Evolutionary conservation across 176 grass and related monocot genomes (phyloP).

Genomic region (Poa pratensis): DNA sequence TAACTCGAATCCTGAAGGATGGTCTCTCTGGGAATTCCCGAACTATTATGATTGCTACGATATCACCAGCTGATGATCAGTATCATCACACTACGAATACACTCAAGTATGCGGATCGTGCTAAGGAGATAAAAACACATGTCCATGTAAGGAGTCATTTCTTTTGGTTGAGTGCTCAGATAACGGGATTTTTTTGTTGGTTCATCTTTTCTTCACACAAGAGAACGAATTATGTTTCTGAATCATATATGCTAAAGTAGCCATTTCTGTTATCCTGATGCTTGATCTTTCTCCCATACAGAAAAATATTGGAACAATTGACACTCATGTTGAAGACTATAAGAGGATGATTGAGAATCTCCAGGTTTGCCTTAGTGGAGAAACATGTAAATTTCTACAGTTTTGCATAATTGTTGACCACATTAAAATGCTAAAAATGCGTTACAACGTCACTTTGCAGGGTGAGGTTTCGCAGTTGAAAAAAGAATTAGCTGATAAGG

Average conservation of each 20-base stretch:
- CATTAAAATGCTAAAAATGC: constrained; percentile 25
- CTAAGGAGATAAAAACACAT: constrained; percentile 99
- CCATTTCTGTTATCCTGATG: constrained; percentile 38
- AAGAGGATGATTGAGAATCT: constrained; percentile 91
- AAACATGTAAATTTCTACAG: neutral
- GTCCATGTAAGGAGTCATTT: constrained; percentile 75
- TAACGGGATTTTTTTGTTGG: neutral
- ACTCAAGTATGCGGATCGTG: constrained; percentile 96
- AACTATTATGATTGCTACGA: constrained; percentile 98
- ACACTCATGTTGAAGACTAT: constrained; percentile 97
- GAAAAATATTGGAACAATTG: constrained; percentile 93
- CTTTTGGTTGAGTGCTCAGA: constrained; percentile 14
- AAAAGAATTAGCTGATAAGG: constrained; percentile 93
- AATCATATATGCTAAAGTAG: neutral
- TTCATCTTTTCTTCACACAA: neutral
- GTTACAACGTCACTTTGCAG: constrained; percentile 50
- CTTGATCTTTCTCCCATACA: constrained; percentile 40
- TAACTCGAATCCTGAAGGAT: constrained; percentile 99
- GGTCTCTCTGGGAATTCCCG: constrained; percentile 95
- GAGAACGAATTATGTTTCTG: neutral
- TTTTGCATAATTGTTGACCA: constrained; percentile 20
- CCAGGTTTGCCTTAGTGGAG: constrained; percentile 61
- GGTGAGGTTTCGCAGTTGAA: constrained; percentile 84
- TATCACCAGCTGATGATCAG: constrained; percentile 95
- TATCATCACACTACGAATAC: constrained; percentile 98